Base-by-base conservation (phyloP, 169 alveolate genomes). In the Eimeria sp. region DNA sequence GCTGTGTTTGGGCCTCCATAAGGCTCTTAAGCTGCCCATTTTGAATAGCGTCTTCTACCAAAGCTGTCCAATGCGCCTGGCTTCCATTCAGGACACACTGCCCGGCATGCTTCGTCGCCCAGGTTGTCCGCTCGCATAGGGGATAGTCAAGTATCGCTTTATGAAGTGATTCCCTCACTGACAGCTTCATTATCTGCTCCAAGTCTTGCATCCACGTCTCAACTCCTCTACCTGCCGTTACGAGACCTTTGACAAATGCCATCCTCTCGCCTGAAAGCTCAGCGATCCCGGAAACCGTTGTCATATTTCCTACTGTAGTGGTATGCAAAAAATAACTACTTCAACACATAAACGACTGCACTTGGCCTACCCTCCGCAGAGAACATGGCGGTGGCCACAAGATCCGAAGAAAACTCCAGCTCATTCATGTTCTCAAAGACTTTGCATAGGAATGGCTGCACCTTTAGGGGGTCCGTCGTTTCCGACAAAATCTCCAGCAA, bases 401-500 rank as follows among this genome's bases (percentile, higher is more conserved):
- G 97, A 98, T 96, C 98, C 93, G 95, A 97, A 80, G 91, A 96
- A 97, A 91, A 98, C 89, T 72, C 95, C 82, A 97, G 96, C 52
- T 97, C 97, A 62, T 98, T 98, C 97, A 99, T 98, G 85, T 99
- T 99, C 95, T 98, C 98, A 97, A 99, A 99, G 85, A 99, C 99
- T 97, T 99, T 99, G 90, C 99, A 98, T 98, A 99, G 99, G 98
- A 99, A 99, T 33, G 99, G 99, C 98, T 99, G 99, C 76, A 99
- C 99, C 94, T 99, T 98, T 33, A 98, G 98, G 40, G 99, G 99
- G 95, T 97, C 98, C 97, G 99, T 99, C 95, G 99, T 99, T 95
- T 99, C 99, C 37, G 99, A 99, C 95, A 99, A 97, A 54, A 99
- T 99, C 97, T 98, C 99, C 74, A 99, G 98, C 74, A 99, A 97